Base-by-base conservation (phyloP, 371 early-diverging fungal genomes). In the Mucor velutinosus region DNA sequence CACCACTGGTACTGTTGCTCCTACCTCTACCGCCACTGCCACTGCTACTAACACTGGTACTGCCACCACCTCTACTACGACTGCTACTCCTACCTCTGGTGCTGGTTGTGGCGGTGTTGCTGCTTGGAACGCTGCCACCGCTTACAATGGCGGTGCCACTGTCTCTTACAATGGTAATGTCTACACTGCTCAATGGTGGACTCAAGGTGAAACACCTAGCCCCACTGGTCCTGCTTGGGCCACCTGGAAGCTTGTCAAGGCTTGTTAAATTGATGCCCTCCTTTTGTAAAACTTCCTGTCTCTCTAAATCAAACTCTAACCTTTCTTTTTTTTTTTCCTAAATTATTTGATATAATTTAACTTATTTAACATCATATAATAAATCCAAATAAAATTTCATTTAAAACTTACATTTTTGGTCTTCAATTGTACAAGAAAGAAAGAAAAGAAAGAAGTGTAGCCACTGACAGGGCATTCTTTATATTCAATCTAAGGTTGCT, bases 181-280 rank as follows among this genome's bases (percentile, higher is more conserved):
- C 15, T 83, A 66, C 64, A 72, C 69, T 29, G 81, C 77, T 68
- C 65, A 74, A 65, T 83, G 83, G 83, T 83, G 83, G 83, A 79
- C 77, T 62, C 76, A 78, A 66, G 65, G 60, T 43, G 81, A 83
- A 39, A 53, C 41, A 39, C 76, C 76, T 27, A 33, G 33, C 25
- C 14, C 47, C 7, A 51, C 3, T 49, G 63, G 27, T 17, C 10
- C 39, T 17, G 8, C 55, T 23, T 69, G 66, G 66, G 25, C 19
- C 39, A 11, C 39, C 11, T 73, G 73, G 73, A 55, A 45, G 21
- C 27, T 33, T 19, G 55, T 73, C 5, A 62, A 58, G n/a, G 57
- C 61, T n/a, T 66, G 66, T 55, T 63, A 63, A 61, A 29, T 45
- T n/a, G 12, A 53, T 35, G 37, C 37, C 27, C 15, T 15, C 4